Conservation (phyloP, 345 rosid species). For the Rhodamnia rubescens region DNA sequence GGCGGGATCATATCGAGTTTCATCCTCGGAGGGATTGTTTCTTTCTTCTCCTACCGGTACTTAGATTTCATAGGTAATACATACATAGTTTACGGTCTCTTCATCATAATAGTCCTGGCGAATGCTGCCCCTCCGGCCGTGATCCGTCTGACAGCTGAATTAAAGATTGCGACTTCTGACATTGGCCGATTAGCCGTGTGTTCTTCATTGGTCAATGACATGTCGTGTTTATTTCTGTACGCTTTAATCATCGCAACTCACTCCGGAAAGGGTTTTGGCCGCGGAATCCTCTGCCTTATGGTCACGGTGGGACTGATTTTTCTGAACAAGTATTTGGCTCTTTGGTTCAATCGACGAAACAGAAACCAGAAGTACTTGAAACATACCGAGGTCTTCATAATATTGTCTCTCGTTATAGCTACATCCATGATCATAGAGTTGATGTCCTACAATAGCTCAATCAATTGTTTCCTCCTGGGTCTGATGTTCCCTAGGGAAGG, state of each 20-base stretch:
- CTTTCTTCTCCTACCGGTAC: slow-evolving; percentile 20
- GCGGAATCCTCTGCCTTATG: slow-evolving; percentile 12
- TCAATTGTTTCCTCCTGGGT: slow-evolving; percentile 50
- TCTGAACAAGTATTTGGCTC: slow-evolving; percentile 35
- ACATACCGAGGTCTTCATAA: slow-evolving; percentile 37
- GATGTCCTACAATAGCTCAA: slow-evolving; percentile 24
- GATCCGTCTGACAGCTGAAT: slow-evolving; percentile 47
- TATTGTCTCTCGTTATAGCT: slow-evolving; percentile 26
- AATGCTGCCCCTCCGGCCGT: slow-evolving; percentile 69
- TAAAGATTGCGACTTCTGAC: slow-evolving; percentile 57
- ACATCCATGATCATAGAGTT: slow-evolving; percentile 31
- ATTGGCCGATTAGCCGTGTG: slow-evolving; percentile 54
- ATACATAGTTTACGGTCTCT: background rate
- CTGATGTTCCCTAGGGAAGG: slow-evolving; percentile 75
- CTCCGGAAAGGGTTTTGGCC: slow-evolving; percentile 7
- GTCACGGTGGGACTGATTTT: slow-evolving; percentile 19
- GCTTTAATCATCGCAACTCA: slow-evolving; percentile 6
- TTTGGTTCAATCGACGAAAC: slow-evolving; percentile 50
- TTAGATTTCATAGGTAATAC: slow-evolving; percentile 7
- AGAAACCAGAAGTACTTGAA: slow-evolving; percentile 46
- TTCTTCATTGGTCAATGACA: slow-evolving; percentile 48
- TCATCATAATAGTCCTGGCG: slow-evolving; percentile 29
- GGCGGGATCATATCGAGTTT: slow-evolving; percentile 24
- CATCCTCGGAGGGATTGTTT: slow-evolving; percentile 24
- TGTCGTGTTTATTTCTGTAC: slow-evolving; percentile 27